Evolutionary conservation across 257 asterid species (phyloP), one percentile per base, ranked within the genome.

Genomic region (Gynochthodes officinalis): DNA sequence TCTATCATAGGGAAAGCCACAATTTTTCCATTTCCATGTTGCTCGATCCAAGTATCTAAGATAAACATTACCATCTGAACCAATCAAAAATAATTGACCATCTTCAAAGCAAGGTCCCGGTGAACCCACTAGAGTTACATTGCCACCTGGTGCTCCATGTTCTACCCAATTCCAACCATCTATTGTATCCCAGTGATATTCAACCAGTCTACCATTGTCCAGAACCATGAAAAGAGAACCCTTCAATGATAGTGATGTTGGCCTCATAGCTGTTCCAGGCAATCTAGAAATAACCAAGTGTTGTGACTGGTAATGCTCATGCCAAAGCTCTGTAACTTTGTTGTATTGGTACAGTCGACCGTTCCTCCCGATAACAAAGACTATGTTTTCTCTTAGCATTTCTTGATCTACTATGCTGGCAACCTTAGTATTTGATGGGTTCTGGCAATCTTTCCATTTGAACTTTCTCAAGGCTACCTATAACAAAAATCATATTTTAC

Each of bases 91-190:
- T 69, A 93, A 61, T 7, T 86, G 84, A 12, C 73, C 76, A 46
- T 84, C 90, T 67, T 81, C 64, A 32, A 89, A 83, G 86, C 91
- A 90, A n/a, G 98, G 98, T 4, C 98, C 97, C 2, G 96, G 96
- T 33, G 97, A 87, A 25, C 98, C 96, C 33, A 83, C 88, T 32
- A 90, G 71, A 4, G 81, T 74, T 60, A 89, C 92, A 55, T 81
- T 86, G 14, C 79, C 80, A 55, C 62, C 59, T 11, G 96, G 96
- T 2, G 87, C 79, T 59, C 98, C 98, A 9, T 93, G 98, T 67
- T 93, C 98, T 33, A 93, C 78, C 98, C 97, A 93, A 68, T 85
- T 75, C 97, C 97, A 93, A 16, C 96, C 94, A 12, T 86, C 89
- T 30, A 46, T 43, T 12, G 84, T 59, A 58, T 83, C 82, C 96